Conservation (phyloP, 2,329 filamentous ascomycete species). For the Paramyrothecium sp. region DNA sequence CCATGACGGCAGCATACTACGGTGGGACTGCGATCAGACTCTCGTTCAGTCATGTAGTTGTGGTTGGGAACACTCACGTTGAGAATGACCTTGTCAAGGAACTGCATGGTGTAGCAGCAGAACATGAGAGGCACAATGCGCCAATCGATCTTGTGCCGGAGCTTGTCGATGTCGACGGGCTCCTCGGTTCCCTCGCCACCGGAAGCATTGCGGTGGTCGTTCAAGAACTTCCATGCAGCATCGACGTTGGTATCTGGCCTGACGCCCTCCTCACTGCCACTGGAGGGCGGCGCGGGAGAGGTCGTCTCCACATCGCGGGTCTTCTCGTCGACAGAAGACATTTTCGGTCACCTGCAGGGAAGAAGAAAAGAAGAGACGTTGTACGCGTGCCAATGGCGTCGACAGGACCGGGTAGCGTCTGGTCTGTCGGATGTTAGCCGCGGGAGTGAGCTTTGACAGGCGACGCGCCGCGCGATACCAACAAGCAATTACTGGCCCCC, state of each 20-base stretch:
- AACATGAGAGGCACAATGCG: conserved; percentile 63
- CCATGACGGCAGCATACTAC: conserved; percentile 68
- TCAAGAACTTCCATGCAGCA: conserved; percentile 44
- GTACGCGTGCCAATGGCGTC: background rate
- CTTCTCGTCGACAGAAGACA: conserved; percentile 3
- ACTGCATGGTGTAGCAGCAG: conserved; percentile 60
- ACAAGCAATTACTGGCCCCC: background rate
- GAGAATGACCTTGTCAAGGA: conserved; percentile 62
- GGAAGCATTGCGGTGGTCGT: conserved; percentile 36
- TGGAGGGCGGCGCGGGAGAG: background rate
- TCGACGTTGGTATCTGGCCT: conserved; percentile 30
- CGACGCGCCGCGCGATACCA: background rate
- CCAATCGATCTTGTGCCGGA: conserved; percentile 57
- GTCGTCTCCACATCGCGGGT: background rate
- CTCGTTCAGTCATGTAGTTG: background rate
- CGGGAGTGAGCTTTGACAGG: no score
- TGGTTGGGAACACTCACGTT: conserved; percentile 43
- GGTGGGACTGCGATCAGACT: no score
- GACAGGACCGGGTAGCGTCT: background rate
- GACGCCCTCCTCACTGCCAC: conserved; percentile 9
- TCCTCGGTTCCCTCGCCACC: conserved; percentile 23
- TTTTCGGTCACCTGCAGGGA: background rate
- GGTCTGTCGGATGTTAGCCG: no score
- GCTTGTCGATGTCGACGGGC: conserved; percentile 37
- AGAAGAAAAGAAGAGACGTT: background rate